Evolutionary conservation across 441 rosid species (phyloP).

Genomic region (Euphorbia schlechtendalii): DNA sequence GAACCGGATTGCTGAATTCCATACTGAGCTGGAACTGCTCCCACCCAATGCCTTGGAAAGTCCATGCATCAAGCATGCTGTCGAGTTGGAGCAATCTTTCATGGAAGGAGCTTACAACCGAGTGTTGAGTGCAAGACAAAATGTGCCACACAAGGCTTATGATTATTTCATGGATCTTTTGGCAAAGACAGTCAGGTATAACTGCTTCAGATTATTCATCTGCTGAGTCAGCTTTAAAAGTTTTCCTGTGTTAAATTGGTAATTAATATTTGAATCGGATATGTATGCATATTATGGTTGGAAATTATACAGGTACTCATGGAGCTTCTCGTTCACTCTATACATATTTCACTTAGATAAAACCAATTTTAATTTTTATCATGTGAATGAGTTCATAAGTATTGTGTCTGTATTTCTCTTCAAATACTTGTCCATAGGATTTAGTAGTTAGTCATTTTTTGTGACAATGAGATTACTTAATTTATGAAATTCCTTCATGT

Average conservation of each 20-base stretch:
- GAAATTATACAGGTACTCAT: too few relatives aligned
- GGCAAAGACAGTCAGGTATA: constrained; percentile 98
- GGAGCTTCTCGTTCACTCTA: too few relatives aligned
- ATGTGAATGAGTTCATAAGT: neutral
- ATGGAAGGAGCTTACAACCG: constrained; percentile 99
- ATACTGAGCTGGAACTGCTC: constrained; percentile 83
- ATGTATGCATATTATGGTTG: too few relatives aligned
- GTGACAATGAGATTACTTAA: too few relatives aligned
- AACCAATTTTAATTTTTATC: neutral
- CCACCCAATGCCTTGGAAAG: constrained; percentile 72
- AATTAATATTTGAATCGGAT: neutral
- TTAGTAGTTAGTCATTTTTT: too few relatives aligned
- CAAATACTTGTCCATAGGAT: neutral
- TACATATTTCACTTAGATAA: too few relatives aligned
- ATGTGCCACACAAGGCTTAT: constrained; percentile 74
- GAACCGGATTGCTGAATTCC: constrained; percentile 94
- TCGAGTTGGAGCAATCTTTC: constrained; percentile 97
- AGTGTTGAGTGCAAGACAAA: constrained; percentile 85
- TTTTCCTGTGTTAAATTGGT: too few relatives aligned
- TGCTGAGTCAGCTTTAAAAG: too few relatives aligned
- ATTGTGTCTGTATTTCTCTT: neutral
- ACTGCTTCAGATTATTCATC: constrained; percentile 5
- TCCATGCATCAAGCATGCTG: constrained; percentile 89
- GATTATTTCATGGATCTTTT: constrained; percentile 95
- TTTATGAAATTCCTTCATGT: too few relatives aligned